phyloP scores from a whole-genome alignment of 1,284 basidiomycete species.

The Apiotrichum laibachii region DNA sequence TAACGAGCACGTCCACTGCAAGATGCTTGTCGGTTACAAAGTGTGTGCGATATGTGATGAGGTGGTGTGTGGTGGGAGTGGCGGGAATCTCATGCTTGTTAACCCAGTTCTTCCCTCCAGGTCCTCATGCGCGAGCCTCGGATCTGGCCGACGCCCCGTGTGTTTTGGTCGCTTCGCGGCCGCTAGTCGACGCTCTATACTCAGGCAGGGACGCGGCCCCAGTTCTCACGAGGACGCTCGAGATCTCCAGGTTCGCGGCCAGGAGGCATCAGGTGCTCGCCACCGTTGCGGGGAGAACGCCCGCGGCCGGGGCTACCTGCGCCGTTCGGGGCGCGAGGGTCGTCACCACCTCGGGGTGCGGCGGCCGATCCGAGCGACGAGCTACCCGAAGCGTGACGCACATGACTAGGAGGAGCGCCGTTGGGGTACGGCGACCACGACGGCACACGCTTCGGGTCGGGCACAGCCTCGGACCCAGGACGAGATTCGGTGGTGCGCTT shows the following conservation, averaged over 20 bases:
- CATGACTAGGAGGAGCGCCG: conserved; percentile 2
- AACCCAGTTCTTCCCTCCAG: not conserved
- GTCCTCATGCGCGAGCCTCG: not conserved
- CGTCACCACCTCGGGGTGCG: not conserved
- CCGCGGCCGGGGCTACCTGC: not conserved
- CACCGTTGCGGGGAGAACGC: not conserved
- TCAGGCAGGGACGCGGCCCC: conserved; percentile 4
- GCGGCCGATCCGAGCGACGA: conserved; percentile 4
- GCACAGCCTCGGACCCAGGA: conserved; percentile 2
- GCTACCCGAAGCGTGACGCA: conserved; percentile 5
- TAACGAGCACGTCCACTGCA: not conserved
- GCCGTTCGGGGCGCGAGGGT: not conserved
- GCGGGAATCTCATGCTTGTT: not conserved
- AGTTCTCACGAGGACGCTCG: conserved; percentile 2
- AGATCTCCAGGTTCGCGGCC: not conserved
- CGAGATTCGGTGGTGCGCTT: conserved; percentile 18
- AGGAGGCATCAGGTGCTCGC: not conserved
- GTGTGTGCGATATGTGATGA: not conserved
- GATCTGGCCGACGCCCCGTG: not conserved
- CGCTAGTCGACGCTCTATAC: not conserved
- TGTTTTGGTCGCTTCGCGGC: too few relatives aligned
- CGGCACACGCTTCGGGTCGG: conserved; percentile 15
- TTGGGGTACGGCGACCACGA: conserved; percentile 16
- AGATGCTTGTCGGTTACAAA: not conserved
- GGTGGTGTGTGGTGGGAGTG: too few relatives aligned